Evolutionary conservation across 2,329 filamentous ascomycete species (phyloP).

Genomic region (Fusarium nygamai): DNA sequence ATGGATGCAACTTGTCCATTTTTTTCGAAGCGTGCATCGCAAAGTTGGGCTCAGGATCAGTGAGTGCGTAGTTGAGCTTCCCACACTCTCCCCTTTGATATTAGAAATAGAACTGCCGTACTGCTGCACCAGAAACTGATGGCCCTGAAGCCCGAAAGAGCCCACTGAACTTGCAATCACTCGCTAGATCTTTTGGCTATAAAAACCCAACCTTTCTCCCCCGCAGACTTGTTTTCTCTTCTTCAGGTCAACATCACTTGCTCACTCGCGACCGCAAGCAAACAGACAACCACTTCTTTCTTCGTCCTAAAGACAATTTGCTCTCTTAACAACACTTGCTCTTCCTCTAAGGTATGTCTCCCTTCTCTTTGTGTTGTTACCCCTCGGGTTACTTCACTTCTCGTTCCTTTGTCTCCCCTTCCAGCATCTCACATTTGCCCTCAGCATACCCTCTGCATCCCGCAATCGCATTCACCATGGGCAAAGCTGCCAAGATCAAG

Average conservation of each 20-base stretch:
- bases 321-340: background rate
- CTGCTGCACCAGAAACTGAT: background rate
- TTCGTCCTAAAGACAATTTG: background rate
- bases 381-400: background rate
- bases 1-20: background rate
- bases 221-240: background rate
- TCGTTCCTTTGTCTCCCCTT: background rate
- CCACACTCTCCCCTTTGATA: slow-evolving; percentile 2
- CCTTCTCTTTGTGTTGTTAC: background rate
- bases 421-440: background rate
- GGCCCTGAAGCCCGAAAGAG: background rate
- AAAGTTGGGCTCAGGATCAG: background rate
- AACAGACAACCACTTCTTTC: background rate
- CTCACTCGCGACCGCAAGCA: background rate
- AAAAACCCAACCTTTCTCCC: background rate
- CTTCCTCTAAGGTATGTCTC: background rate
- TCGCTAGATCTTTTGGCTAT: background rate
- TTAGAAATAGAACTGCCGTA: background rate
- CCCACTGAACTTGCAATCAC: slow-evolving; percentile 2
- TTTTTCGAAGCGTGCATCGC: background rate
- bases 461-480: fast-evolving
- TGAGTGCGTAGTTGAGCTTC: background rate
- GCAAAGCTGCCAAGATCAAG: fast-evolving
- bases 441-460: background rate
- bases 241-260: background rate